phyloP scores from a whole-genome alignment of 148 eudicot species.

The Rhododendron kiyosumense region DNA sequence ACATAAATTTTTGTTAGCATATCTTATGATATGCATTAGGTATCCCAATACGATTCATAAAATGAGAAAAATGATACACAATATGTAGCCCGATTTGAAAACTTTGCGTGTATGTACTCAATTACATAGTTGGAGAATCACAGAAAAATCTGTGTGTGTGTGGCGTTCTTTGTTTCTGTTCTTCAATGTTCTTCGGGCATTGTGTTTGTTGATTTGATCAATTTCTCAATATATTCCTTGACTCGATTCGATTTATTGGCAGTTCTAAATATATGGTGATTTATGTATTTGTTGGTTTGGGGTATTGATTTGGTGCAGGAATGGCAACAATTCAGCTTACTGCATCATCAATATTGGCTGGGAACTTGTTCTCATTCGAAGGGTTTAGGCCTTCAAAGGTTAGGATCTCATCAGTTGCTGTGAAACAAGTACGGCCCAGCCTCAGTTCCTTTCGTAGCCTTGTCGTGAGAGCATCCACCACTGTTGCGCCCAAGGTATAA shows the following conservation, averaged over 20 bases:
- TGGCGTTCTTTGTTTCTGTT: neutral
- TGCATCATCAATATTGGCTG: slow-evolving; percentile 41
- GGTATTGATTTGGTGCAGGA: slow-evolving; percentile 12
- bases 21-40: too few species aligned
- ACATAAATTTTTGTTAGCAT: too few species aligned
- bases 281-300: neutral
- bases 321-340: slow-evolving; percentile 78
- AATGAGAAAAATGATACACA: too few species aligned
- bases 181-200: neutral
- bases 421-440: slow-evolving; percentile 29
- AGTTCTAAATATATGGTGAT: neutral
- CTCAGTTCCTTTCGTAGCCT: slow-evolving; percentile 56
- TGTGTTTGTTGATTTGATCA: neutral
- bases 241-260: neutral
- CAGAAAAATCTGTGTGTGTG: neutral
- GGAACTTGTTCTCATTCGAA: slow-evolving; percentile 49
- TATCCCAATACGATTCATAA: too few species aligned
- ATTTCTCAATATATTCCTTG: neutral
- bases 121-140: neutral
- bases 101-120: neutral
- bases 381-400: slow-evolving; percentile 44
- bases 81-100: too few species aligned
- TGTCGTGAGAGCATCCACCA: slow-evolving; percentile 76
- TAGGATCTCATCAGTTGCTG: slow-evolving; percentile 35
- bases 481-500: slow-evolving; percentile 73